Evolutionary conservation across 495 filamentous ascomycete genomes (phyloP).

Genomic region (Paragyromitra xinjiangensis): DNA sequence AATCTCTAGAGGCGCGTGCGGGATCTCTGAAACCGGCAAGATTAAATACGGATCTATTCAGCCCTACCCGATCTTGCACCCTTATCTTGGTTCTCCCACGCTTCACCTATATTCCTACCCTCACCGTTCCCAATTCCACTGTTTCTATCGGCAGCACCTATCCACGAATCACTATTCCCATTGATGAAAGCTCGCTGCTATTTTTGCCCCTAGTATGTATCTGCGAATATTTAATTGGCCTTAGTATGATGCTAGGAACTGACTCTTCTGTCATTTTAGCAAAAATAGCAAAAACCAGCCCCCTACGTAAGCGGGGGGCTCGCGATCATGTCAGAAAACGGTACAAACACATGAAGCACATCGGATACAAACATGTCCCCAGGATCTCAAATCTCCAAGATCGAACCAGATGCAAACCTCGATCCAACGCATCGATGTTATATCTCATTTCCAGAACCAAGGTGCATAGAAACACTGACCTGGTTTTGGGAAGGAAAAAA

Average conservation of each 20-base stretch:
- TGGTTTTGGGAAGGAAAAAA: background rate
- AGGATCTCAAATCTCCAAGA: conserved; percentile 8
- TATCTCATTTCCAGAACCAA: conserved; percentile 33
- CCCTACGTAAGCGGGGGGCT: background rate
- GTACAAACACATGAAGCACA: conserved; percentile 13
- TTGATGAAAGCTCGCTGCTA: background rate
- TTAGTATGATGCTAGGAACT: background rate
- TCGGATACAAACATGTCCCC: conserved; percentile 27
- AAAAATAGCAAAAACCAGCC: background rate
- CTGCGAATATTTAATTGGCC: background rate
- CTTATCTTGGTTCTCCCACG: background rate
- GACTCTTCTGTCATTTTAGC: background rate
- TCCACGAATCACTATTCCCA: background rate
- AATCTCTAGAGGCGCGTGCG: background rate
- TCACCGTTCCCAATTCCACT: background rate
- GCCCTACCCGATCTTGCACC: conserved; percentile 10
- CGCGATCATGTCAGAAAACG: conserved; percentile 4
- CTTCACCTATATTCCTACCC: background rate
- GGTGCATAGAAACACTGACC: conserved; percentile 13
- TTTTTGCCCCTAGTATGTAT: background rate
- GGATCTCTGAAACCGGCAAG: background rate
- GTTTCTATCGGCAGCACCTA: background rate
- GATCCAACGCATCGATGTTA: conserved; percentile 29
- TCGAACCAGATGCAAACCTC: conserved; percentile 10
- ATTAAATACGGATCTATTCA: conserved; percentile 16